A percentile compares a stretch with the other conserved stretches of the same genome.
phyloP scores from a whole-genome alignment of 129 eudicot species.

The carrot (Daucus carota) region DNA sequence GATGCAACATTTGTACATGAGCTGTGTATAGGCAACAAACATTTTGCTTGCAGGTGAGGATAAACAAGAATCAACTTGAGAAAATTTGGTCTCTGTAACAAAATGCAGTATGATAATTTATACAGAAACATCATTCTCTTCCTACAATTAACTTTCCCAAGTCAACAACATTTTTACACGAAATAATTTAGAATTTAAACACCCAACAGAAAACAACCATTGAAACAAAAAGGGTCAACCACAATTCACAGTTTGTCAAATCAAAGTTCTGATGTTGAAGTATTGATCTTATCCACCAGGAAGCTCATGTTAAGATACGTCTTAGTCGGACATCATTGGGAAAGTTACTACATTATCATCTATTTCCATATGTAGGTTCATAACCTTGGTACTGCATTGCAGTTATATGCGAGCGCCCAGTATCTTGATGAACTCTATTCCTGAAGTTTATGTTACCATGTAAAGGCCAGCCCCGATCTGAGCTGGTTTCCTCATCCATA shows the following conservation, averaged over 20 bases:
- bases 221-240: background rate
- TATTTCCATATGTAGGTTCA: constrained; percentile 4
- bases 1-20: background rate
- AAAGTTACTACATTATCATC: background rate
- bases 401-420: constrained; percentile 9
- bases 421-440: constrained; percentile 19
- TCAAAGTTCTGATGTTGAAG: background rate
- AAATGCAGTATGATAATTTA: background rate
- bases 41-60: background rate
- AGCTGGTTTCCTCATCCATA: constrained; percentile 51
- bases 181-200: background rate
- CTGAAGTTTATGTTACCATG: constrained; percentile 16
- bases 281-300: background rate
- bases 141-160: background rate
- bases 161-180: background rate
- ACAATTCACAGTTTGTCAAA: constrained; percentile 2
- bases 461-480: constrained; percentile 44
- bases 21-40: background rate
- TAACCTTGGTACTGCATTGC: constrained; percentile 13
- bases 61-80: background rate
- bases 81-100: background rate
- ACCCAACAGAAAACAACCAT: background rate
- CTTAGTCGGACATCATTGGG: background rate
- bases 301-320: background rate
- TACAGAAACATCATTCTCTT: background rate